Percentiles rank a stretch among this genome's conserved stretches.
Conservation (phyloP, 495 filamentous ascomycete genomes). For the Extremus antarcticus region DNA sequence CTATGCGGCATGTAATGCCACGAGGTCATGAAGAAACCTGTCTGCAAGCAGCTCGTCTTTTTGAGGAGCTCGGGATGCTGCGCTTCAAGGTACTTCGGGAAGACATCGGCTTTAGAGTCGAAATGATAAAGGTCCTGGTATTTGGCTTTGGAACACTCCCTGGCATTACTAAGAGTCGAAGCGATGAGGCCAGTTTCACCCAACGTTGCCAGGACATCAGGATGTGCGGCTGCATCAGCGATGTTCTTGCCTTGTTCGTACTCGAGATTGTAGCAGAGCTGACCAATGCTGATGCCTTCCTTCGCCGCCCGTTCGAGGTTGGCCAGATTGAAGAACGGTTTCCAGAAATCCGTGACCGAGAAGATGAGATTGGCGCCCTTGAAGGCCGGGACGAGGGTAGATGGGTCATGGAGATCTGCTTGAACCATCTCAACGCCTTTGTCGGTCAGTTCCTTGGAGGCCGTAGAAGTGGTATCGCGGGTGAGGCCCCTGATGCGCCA, state of each 20-base stretch:
- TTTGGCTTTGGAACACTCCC: slow-evolving; percentile 20
- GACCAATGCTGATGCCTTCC: slow-evolving; percentile 1
- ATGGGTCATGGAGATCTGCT: slow-evolving; percentile 11
- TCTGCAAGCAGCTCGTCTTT: slow-evolving; percentile 34
- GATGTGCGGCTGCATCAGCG: slow-evolving; percentile 36
- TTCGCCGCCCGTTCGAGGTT: neutral
- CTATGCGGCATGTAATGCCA: slow-evolving; percentile 1
- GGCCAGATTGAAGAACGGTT: slow-evolving; percentile 21
- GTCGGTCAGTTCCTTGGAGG: slow-evolving; percentile 18
- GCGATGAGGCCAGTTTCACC: slow-evolving; percentile 19
- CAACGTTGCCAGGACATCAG: slow-evolving; percentile 7
- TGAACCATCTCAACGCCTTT: slow-evolving; percentile 28
- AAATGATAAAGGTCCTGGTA: slow-evolving; percentile 11
- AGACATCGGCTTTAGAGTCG: slow-evolving; percentile 14
- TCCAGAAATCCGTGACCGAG: slow-evolving; percentile 28
- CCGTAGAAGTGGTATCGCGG: slow-evolving; percentile 19
- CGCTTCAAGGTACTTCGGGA: slow-evolving; percentile 14
- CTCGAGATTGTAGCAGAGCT: slow-evolving; percentile 33
- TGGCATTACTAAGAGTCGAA: slow-evolving; percentile 18
- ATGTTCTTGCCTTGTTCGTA: slow-evolving; percentile 40
- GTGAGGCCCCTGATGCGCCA: slow-evolving; percentile 29
- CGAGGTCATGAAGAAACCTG: slow-evolving; percentile 33
- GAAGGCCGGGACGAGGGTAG: slow-evolving; percentile 4
- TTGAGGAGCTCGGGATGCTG: neutral
- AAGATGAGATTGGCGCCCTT: slow-evolving; percentile 12